These are phyloP conservation scores for Marasmius oreades DNA, from an alignment of 1,284 basidiomycete genomes.

Conservation along the genomic window DNA sequence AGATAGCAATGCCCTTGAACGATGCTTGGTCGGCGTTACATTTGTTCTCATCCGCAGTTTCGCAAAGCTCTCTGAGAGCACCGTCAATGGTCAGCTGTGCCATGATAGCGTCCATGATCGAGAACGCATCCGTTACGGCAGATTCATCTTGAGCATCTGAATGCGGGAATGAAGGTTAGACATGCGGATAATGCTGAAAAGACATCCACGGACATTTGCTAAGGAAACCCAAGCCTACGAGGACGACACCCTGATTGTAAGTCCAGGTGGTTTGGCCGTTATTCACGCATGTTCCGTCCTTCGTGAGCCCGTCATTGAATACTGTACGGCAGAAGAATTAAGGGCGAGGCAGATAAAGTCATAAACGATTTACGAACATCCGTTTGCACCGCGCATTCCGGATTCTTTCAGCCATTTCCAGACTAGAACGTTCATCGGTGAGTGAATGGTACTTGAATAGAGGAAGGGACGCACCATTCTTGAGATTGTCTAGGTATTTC, in stretches of 20 bases:
- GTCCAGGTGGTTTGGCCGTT: constrained; percentile 18
- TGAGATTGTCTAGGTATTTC: constrained; percentile 15
- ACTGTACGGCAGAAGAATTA: constrained; percentile 10
- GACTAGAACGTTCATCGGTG: constrained; percentile 7
- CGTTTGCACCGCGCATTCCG: constrained; percentile 17
- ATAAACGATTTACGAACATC: constrained; percentile 11
- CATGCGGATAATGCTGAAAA: no score
- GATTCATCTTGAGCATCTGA: constrained; percentile 15
- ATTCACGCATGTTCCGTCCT: constrained; percentile 17
- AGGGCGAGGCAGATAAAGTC: neutral
- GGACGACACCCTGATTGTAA: constrained; percentile 15
- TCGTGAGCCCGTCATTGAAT: constrained; percentile 20
- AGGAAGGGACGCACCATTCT: constrained; percentile 13
- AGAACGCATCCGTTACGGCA: constrained; percentile 14
- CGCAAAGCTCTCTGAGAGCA: constrained; percentile 19
- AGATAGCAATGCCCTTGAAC: constrained; percentile 19
- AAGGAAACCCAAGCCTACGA: constrained; percentile 18
- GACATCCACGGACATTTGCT: constrained; percentile 14
- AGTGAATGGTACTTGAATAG: neutral
- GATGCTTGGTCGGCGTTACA: constrained; percentile 20
- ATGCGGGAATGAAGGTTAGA: neutral
- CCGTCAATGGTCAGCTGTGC: constrained; percentile 13
- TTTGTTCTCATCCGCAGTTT: constrained; percentile 12
- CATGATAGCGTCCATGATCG: constrained; percentile 18
- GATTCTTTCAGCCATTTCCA: constrained; percentile 19